Base-by-base conservation (phyloP, 352 stramenopile genomes). In the Phytophthora cactorum region DNA sequence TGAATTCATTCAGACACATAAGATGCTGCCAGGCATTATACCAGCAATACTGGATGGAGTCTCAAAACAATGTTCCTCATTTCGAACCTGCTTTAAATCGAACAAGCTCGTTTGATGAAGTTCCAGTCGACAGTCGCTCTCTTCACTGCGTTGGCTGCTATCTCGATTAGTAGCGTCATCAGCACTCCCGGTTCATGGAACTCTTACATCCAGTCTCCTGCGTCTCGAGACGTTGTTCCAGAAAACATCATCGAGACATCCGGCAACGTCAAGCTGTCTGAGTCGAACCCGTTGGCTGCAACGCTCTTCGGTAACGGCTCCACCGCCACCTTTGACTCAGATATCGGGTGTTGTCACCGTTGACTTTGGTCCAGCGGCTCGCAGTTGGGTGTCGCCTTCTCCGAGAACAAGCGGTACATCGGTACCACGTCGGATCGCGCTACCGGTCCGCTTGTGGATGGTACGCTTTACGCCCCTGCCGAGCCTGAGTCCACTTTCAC, bases 401-500 rank as follows among this genome's bases (percentile, higher is more conserved):
- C 69, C 5, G 66, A 81, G 34, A 77, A 47, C 39, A 38, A 60
- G 11, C 15, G 52, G 32, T 78, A 62, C 61, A 77, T 81, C 49
- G 69, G 69, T 28, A 59, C 75, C 41, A 41, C 54, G n/a, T 81
- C 73, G 25, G 69, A 81, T 25, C 47, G 63, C 9, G 68, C 65
- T 22, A 81, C 50, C 9, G 50, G 50, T 5, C 50, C 31, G 31
- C n/a, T 56, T 45, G 60, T 36, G 53, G 69, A 81, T 52, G 73
- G 73, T 4, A 75, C 62, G 14, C 71, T 81, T 22, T 78, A 74
- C 59, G 66, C 73, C 0, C 34, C 39, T 11, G 69, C 69, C 0
- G 56, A 64, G 9, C 65, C 73, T 11, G 54, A 52, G 2, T 56
- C 62, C 1, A 65, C 45, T 2, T 74, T 66, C 63, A 79, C 63